Conservation (phyloP, 495 filamentous ascomycete genomes). For the Echria macrotheca region DNA sequence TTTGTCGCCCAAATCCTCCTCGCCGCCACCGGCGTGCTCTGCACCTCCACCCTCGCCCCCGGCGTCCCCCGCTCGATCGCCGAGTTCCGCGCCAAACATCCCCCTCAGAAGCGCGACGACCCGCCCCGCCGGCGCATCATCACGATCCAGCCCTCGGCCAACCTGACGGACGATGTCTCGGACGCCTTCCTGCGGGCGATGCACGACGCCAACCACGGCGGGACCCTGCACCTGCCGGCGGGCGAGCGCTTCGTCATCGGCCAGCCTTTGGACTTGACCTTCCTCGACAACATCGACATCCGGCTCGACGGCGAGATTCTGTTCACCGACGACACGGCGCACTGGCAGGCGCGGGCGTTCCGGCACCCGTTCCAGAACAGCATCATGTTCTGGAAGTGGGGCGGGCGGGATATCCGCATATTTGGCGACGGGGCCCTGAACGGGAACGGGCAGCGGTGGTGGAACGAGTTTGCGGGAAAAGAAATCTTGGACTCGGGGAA, state of each 20-base stretch:
- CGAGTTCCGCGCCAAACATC: constrained; percentile 28
- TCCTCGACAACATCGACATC: constrained; percentile 51
- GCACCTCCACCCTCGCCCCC: constrained; percentile 17
- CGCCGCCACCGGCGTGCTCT: constrained; percentile 7
- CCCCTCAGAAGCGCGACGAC: constrained; percentile 10
- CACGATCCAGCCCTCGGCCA: constrained; percentile 45
- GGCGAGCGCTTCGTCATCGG: constrained; percentile 51
- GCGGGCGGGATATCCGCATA: constrained; percentile 52
- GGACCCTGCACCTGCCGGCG: constrained; percentile 45
- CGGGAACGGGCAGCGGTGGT: constrained; percentile 47
- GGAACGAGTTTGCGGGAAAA: constrained; percentile 29
- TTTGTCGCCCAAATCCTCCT: constrained; percentile 15
- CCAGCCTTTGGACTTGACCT: constrained; percentile 51
- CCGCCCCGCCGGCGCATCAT: constrained; percentile 34
- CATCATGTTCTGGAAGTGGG: constrained; percentile 58
- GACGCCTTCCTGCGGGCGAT: constrained; percentile 48
- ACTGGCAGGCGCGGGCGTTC: constrained; percentile 56
- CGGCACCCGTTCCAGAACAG: constrained; percentile 54
- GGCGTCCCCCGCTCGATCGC: constrained; percentile 25
- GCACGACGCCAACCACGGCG: constrained; percentile 49
- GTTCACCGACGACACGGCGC: constrained; percentile 54
- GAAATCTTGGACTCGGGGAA: constrained; percentile 45
- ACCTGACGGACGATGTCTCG: constrained; percentile 50
- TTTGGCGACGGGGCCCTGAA: constrained; percentile 49
- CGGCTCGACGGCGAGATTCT: constrained; percentile 53